Evolutionary conservation across 768 basidiomycete species (phyloP), one percentile per base, ranked within the genome.

Genomic region (Amanita jacksonii): DNA sequence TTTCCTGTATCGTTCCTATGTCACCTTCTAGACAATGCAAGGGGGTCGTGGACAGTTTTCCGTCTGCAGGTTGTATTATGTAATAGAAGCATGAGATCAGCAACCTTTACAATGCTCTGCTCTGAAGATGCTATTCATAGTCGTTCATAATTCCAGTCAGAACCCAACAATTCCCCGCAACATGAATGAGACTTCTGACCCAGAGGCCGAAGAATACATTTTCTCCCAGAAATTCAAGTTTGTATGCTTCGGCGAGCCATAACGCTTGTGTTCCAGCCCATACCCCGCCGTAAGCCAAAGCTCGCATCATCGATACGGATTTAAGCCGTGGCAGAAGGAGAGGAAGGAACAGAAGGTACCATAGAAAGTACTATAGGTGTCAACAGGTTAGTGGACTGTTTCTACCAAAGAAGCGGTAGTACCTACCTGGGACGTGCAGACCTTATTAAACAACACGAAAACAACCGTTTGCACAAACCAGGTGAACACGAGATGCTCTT

Each of bases 1-100:
- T 93, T 93, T 90, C 94, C 90, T 91, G 90, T 92, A 93, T 92
- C 85, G 88, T 91, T 92, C 86, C 90, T 87, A 84, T 85, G 85
- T 81, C 82, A 82, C 85, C 80, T 81, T 80, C 13, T 39, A 32
- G 7, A 23, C 5, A 24, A 32, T 34, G 1, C 20, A 12, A 34
- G 12, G 0, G 31, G 12, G 24, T 4, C 5, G 0, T 15, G 10
- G 35, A 38, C 23, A 51, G 25, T 62, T 52, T 48, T 59, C 51
- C 50, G 57, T 31, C 43, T 44, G 44, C 59, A 43, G 50, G 57
- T 52, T 56, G 1, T 8, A n/a, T 43, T 27, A 31, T 32, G 16
- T 41, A 41, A 32, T 18, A 7, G 8, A 9, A 25, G 10, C 22
- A 39, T 16, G 10, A n/a, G 22, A 39, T 24, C 25, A 15, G 25